These are phyloP conservation scores for Dipteronia sinensis DNA, from an alignment of 345 rosid species.

Conservation along the genomic window DNA sequence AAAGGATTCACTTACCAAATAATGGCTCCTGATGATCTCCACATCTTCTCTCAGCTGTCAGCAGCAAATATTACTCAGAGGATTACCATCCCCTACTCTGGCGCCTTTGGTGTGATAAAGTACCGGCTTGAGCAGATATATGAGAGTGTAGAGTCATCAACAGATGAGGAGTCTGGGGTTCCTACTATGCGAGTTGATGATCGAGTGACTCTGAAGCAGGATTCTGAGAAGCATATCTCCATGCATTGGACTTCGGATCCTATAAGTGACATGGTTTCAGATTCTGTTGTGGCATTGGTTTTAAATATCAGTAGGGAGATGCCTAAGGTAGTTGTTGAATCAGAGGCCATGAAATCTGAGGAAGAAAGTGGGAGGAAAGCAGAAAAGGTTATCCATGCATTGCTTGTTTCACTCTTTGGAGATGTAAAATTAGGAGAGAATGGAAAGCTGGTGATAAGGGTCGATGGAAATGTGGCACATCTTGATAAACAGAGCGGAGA, in stretches of 20 bases:
- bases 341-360: constrained; percentile 54
- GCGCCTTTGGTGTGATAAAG: constrained; percentile 79
- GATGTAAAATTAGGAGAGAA: constrained; percentile 83
- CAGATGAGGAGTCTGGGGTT: constrained; percentile 74
- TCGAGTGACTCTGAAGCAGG: constrained; percentile 76
- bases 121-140: constrained; percentile 87
- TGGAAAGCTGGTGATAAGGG: constrained; percentile 69
- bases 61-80: constrained; percentile 84
- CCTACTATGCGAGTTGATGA: constrained; percentile 68
- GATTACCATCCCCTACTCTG: constrained; percentile 74
- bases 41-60: constrained; percentile 90
- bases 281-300: constrained; percentile 82
- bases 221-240: constrained; percentile 80
- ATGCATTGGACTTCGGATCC: constrained; percentile 91
- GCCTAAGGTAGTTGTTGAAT: constrained; percentile 67
- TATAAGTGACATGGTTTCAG: constrained; percentile 90
- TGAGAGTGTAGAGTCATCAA: constrained; percentile 71
- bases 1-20: constrained; percentile 94
- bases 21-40: constrained; percentile 97
- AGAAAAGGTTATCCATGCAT: constrained; percentile 77
- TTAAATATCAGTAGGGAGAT: constrained; percentile 75
- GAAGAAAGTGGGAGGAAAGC: constrained; percentile 74
- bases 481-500: constrained; percentile 84
- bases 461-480: constrained; percentile 78
- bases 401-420: constrained; percentile 87